Evolutionary conservation across 768 basidiomycete genomes (phyloP), one percentile per base, ranked within the genome.

Genomic region (Mycena floridula): DNA sequence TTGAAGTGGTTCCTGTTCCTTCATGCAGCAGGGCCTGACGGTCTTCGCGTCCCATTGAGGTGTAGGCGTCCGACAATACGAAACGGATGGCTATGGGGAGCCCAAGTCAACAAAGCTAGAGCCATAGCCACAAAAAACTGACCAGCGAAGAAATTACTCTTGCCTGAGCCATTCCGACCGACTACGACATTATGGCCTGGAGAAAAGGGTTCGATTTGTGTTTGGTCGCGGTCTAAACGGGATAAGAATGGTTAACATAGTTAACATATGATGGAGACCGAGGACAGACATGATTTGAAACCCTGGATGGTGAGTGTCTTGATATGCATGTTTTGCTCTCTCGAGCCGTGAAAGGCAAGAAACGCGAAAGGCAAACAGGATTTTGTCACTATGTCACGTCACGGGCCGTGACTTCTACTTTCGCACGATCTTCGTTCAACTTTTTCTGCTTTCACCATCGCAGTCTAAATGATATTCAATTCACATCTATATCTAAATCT

Each of bases 101-200:
- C 16, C 11, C 28, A 32, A 9, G 9, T 9, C 11, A 32, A 16
- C 28, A 32, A 9, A 32, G 9, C 9, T 32, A 16, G n/a, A 16
- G 28, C 28, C 28, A 32, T 9, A 32, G 16, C 16, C 11, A 32
- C 28, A 16, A 9, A 16, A 9, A 32, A 32, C 83, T 51, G 42
- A 87, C 90, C 93, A 27, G 89, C 84, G 64, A 99, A 99, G 74
- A 99, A 98, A 62, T 98, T 99, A 57, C 89, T 93, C 73, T 99
- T 99, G 41, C 96, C 96, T 5, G 89, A 91, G 11, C 96, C 96
- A 76, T 99, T 98, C 35, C 96, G 70, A 12, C 96, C 95, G 7
- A 98, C 94, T 7, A 98, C 92, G 9, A 98, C 93, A 66, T 98
- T 98, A 60, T 96, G 92, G 40, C 74, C 82, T 1, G 93, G 81